phyloP scores from a whole-genome alignment of 2,329 filamentous ascomycete species.

The Fusarium irregulare region DNA sequence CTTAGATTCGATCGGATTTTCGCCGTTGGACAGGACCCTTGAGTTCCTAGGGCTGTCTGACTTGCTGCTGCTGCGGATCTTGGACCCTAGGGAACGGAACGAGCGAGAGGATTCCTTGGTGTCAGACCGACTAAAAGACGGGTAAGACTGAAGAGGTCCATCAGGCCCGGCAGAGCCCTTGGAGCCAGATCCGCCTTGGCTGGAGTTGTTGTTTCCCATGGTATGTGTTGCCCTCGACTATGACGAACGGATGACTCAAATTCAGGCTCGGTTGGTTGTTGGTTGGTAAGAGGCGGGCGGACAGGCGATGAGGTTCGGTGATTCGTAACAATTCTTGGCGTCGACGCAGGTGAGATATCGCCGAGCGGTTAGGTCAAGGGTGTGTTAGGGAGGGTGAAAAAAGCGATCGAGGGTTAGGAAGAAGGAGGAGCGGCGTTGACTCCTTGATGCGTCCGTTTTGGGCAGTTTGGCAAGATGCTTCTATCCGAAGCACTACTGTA shows the following conservation, averaged over 20 bases:
- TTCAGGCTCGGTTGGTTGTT: conserved; percentile 46
- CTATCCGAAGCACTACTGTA: conserved; percentile 38
- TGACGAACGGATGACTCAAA: conserved; percentile 47
- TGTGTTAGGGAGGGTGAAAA: conserved; percentile 65
- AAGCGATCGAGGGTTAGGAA: conserved; percentile 63
- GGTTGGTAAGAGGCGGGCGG: neutral
- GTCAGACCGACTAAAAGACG: conserved; percentile 91
- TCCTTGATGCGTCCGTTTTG: conserved; percentile 64
- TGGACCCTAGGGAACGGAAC: conserved; percentile 85
- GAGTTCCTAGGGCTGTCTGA: conserved; percentile 87
- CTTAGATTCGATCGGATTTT: conserved; percentile 64
- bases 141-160: conserved; percentile 78
- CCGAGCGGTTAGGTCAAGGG: conserved; percentile 8
- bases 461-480: conserved; percentile 50
- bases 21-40: conserved; percentile 71
- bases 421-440: conserved; percentile 58
- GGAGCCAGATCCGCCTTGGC: conserved; percentile 60
- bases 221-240: conserved; percentile 34
- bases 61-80: conserved; percentile 80
- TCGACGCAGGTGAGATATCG: conserved; percentile 18
- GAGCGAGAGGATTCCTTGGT: conserved; percentile 93
- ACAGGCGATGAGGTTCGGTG: conserved; percentile 33
- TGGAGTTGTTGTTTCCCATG: conserved; percentile 84
- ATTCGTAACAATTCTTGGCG: conserved; percentile 37
- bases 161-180: conserved; percentile 64